These are phyloP conservation scores for Camellia lanceoleosa DNA, from an alignment of 148 eudicot genomes.

Conservation along the genomic window DNA sequence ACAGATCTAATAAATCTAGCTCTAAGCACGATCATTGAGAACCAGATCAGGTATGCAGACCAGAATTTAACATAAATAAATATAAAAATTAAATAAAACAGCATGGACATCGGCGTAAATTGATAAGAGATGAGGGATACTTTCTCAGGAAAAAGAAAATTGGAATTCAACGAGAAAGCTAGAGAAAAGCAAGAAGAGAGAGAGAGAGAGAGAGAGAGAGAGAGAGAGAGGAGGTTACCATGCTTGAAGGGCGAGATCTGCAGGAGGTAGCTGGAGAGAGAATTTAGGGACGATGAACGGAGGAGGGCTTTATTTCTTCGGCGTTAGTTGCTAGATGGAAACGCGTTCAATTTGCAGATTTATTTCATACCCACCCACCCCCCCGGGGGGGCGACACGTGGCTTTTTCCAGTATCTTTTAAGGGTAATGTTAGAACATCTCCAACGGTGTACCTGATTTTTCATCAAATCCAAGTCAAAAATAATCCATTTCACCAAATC, in stretches of 20 bases:
- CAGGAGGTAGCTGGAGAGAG: constrained; percentile 3
- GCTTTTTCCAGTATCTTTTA: too few species aligned
- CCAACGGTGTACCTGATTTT: too few species aligned
- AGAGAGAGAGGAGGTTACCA: neutral
- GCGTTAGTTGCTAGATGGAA: too few species aligned
- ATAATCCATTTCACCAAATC: too few species aligned
- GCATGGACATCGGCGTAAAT: neutral
- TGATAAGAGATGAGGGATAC: neutral
- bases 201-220: neutral
- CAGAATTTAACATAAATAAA: neutral
- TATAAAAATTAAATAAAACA: neutral
- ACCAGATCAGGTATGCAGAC: neutral
- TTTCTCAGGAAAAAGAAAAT: neutral
- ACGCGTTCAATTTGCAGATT: too few species aligned
- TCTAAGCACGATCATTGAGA: neutral
- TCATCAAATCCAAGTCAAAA: too few species aligned
- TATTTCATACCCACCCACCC: too few species aligned
- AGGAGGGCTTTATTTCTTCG: neutral
- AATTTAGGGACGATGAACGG: neutral
- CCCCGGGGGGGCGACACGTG: too few species aligned
- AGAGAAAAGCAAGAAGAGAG: neutral
- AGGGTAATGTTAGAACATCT: too few species aligned
- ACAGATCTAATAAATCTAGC: constrained; percentile 3
- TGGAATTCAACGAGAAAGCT: neutral
- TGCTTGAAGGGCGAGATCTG: neutral